These are phyloP conservation scores for Entonaema liquescens DNA, from an alignment of 495 filamentous ascomycete species.

Conservation along the genomic window DNA sequence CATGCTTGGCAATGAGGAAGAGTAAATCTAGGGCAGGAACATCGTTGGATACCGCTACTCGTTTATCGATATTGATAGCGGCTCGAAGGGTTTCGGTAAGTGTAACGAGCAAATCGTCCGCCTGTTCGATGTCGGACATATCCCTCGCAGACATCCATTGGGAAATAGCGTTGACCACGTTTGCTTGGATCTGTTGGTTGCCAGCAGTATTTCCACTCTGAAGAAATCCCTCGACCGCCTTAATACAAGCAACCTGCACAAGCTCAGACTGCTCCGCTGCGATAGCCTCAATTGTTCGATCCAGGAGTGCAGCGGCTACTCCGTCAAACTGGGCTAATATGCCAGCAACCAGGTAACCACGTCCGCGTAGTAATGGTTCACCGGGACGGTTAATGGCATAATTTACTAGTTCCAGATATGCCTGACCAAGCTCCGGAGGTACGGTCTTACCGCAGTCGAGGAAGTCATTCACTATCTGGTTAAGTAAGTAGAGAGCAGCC, in stretches of 20 bases:
- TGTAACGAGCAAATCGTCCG: slow-evolving; percentile 90
- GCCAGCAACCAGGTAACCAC: slow-evolving; percentile 86
- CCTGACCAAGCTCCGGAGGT: slow-evolving; percentile 68
- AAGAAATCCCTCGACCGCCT: slow-evolving; percentile 84
- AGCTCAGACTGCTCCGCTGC: slow-evolving; percentile 79
- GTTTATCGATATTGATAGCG: slow-evolving; percentile 79
- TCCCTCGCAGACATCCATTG: slow-evolving; percentile 81
- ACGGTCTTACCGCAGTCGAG: slow-evolving; percentile 75
- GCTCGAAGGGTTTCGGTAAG: slow-evolving; percentile 87
- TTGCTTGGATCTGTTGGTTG: slow-evolving; percentile 70
- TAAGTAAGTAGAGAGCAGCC: slow-evolving; percentile 82
- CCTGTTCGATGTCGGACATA: slow-evolving; percentile 79
- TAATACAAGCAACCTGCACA: slow-evolving; percentile 90
- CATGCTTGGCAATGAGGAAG: slow-evolving; percentile 87
- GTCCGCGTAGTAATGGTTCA: slow-evolving; percentile 74
- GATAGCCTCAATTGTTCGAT: slow-evolving; percentile 78
- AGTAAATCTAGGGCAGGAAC: slow-evolving; percentile 81
- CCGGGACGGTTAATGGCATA: slow-evolving; percentile 73
- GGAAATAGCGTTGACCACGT: slow-evolving; percentile 79
- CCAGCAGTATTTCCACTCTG: slow-evolving; percentile 53
- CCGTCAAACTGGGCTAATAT: slow-evolving; percentile 68
- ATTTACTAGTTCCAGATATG: slow-evolving; percentile 79
- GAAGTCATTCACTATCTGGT: slow-evolving; percentile 81
- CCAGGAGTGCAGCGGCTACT: slow-evolving; percentile 64
- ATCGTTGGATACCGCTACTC: slow-evolving; percentile 70